Evolutionary conservation across 805 yeast species (phyloP), one percentile per base, ranked within the genome.

Genomic region (Spathaspora sp.): DNA sequence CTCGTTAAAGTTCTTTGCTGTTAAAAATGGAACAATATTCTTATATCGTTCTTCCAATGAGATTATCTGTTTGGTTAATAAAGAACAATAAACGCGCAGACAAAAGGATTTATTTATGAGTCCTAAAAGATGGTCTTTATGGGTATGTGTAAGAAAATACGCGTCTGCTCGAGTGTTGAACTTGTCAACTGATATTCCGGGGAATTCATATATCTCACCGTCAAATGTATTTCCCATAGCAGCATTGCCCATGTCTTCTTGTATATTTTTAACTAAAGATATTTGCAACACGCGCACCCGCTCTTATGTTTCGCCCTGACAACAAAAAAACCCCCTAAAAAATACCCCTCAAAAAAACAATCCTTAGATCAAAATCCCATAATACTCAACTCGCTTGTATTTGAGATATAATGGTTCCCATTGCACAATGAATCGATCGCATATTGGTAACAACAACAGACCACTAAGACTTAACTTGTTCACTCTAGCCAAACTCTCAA

Each of bases 401-500:
- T 65, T 61, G 18, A 61, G 55, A 7, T 77, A 74, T 50, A 94
- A 71, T 26, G 75, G 73, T 26, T 80, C 81, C 99, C 99, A 94
- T 65, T 94, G 99, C 8, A 94, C 98, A 1, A 94, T 61, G 54
- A 94, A 87, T 19, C 92, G 73, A 63, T 90, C 87, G 3, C 85
- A 75, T 3, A 94, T 70, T 3, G 90, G 90, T 55, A 87, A 73
- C 12, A 93, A 63, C 17, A 94, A 64, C 46, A 68, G 63, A 0
- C 98, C 99, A 16, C 92, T 83, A 31, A 91, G 68, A 61, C 97
- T 90, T 49, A 94, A 74, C 2, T 73, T 69, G 49, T 76, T 73
- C 9, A 91, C 97, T 42, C 98, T 73, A 0, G 98, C 97, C 42
- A 93, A 73, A 47, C 94, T 85, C 67, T 93, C 98, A 23, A 93